Evolutionary conservation across 2,329 filamentous ascomycete genomes (phyloP), one percentile per base, ranked within the genome.

Genomic region (Cercospora sp.): DNA sequence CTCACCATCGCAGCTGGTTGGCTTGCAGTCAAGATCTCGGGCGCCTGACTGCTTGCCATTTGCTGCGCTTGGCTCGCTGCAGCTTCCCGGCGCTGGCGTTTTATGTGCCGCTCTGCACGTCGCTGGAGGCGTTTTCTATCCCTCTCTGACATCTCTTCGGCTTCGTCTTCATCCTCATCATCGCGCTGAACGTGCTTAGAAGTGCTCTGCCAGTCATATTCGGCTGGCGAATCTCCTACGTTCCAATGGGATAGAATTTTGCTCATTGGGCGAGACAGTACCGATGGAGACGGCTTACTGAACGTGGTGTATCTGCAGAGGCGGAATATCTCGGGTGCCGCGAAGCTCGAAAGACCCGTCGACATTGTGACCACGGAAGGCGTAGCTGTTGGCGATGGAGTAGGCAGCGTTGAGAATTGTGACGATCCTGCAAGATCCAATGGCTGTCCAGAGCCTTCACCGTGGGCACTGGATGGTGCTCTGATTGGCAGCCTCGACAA

Each of bases 161-260:
- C 73, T 16, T 78, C 77, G 30, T 76, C 73, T 24, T 76, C 76
- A 26, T 72, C 71, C 63, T 71, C 67, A 64, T 72, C 66, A 61
- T 73, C 70, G 3, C 64, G 37, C 8, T 74, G 59, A 45, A 76
- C 57, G 58, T 66, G 61, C 65, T 73, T 74, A 28, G 79, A 79
- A 3, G 74, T 77, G 1, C 77, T 70, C 24, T 77, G 73, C 80
- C 80, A 84, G 61, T 82, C 77, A 69, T 84, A 84, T 5, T 68
- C 69, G 3, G 62, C 69, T 1, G 80, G 81, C 61, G 83, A 78
- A 3, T 71, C 67, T 26, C 79, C 81, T 1, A 74, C 45, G 8
- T 74, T 69, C 82, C 82, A 84, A 65, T 84, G 82, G 34, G 76
- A 72, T 5, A 84, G 76, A 16, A 83, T 69, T 49, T 78, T 76